Evolutionary conservation across 495 filamentous ascomycete genomes (phyloP), one percentile per base, ranked within the genome.

Genomic region (Daldinia caldariorum): DNA sequence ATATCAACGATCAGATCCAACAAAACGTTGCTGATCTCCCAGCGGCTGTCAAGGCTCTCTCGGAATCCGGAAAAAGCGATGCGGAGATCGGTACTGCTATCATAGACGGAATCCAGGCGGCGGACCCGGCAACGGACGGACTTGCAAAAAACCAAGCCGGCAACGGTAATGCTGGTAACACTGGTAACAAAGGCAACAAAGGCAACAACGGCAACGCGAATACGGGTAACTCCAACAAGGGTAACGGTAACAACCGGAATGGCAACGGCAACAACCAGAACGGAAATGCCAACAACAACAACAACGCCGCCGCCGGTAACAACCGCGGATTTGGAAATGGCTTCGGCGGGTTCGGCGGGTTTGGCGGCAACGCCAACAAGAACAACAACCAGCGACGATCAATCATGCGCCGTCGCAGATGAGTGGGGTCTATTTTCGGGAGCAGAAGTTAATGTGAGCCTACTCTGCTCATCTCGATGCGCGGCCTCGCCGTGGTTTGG

Each of bases 1-100:
- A 8, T 0, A 62, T 82, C 29, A 32, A 71, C 2, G 37, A 16
- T 3, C 75, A 84, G 66, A 61, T 79, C 37, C 55, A 65, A 14
- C 50, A 72, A 41, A 83, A 83, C 73, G 31, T 76, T 1, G 63
- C 72, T 20, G 81, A 82, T 31, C 71, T 83, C 20, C 71, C 78
- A 6, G 75, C 65, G 0, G 81, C 81, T 39, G 43, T 79, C 0
- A 45, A 76, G 26, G 81, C 73, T 1, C 81, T 77, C 34, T 58
- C 63, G 3, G 31, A 9, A 10, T 58, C 69, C 45, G 51, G 54
- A 7, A 12, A 62, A 1, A 22, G 8, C 0, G 56, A 62, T 7
- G 66, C 61, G 2, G 68, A 72, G 22, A 72, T 70, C 29, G 70
- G 66, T n/a, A 56, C 60, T 4, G 1, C 60, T 7, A 54, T 75